Base-by-base conservation (phyloP, 495 filamentous ascomycete genomes). In the Diplogelasinospora grovesii region DNA sequence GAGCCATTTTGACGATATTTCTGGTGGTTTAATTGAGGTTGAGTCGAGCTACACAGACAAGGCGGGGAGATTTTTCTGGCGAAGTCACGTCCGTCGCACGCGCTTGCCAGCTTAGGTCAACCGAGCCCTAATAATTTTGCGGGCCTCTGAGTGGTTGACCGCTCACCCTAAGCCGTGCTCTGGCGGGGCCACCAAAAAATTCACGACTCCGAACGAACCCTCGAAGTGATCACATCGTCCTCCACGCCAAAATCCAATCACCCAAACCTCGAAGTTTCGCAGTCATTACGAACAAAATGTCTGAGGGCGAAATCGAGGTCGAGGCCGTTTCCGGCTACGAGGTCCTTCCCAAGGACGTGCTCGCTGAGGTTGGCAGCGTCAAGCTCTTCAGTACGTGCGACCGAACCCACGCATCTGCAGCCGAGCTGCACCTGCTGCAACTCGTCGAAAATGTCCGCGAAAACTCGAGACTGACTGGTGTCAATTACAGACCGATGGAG, bases 221-320 rank as follows among this genome's bases (percentile, higher is more conserved):
- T 52, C 48, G 23, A 40, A 45, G 48, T 41, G 35, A 37, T 38
- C 38, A 24, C 43, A 37, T 36, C 35, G 32, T 38, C 45, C 28
- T 39, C 35, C 32, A 49, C 52, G 45, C 45, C 52, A 58, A 56
- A 41, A 54, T 53, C 48, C 41, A 52, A 25, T 45, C 41, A 49
- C 42, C 55, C 51, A 43, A 39, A 49, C 48, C 48, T 49, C 37
- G 40, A 50, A 42, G 34, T 45, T 53, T 41, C 48, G 47, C 44
- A 53, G 41, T 49, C 52, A 42, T 43, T 32, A 42, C 37, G 42
- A 47, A 54, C 78, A 89, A 71, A 57, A 92, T 92, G 90, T 95
- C 89, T 82, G 90, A 97, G 73, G 89, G 82, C 71, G 90, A 95
- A 75, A 78, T 95, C 70, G 86, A 95, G 76, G 85, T 93, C 66